Percentiles rank a stretch among this genome's conserved stretches.
These are phyloP conservation scores for Nothophaeocryptopus gaeumannii DNA, from an alignment of 2,329 filamentous ascomycete genomes.

Conservation along the genomic window DNA sequence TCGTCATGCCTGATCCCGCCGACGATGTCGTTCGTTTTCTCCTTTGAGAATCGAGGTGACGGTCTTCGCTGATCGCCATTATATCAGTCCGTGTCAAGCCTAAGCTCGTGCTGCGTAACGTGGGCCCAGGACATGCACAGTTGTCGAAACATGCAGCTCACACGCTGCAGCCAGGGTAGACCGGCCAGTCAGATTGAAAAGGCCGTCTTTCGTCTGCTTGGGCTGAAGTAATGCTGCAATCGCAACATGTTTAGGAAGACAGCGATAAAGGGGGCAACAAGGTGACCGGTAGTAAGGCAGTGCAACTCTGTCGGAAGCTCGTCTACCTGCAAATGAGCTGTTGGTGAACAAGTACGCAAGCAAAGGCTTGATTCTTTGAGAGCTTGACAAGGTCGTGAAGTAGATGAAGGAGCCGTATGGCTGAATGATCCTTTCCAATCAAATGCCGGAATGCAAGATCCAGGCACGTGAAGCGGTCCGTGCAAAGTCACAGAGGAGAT, in stretches of 20 bases:
- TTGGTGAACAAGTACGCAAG: neutral
- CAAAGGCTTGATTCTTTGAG: neutral
- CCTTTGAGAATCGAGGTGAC: neutral
- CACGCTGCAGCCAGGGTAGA: neutral
- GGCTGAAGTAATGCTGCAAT: neutral
- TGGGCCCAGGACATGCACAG: too few species aligned
- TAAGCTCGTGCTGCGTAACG: too few species aligned
- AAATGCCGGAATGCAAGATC: neutral
- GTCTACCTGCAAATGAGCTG: too few species aligned
- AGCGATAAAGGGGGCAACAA: too few species aligned
- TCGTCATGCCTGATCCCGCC: conserved; percentile 30
- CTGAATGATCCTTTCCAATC: neutral
- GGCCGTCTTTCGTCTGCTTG: neutral
- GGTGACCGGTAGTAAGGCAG: too few species aligned
- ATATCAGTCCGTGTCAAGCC: neutral
- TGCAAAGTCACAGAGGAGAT: too few species aligned
- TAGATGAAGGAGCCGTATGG: neutral
- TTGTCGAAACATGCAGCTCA: neutral
- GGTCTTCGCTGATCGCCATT: neutral
- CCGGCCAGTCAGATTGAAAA: neutral
- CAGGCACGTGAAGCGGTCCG: neutral
- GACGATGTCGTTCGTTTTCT: neutral
- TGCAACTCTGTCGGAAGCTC: too few species aligned
- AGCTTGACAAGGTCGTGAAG: neutral
- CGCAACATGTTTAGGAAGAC: neutral